phyloP scores from a whole-genome alignment of 768 basidiomycete species.

The Suillus placidus region DNA sequence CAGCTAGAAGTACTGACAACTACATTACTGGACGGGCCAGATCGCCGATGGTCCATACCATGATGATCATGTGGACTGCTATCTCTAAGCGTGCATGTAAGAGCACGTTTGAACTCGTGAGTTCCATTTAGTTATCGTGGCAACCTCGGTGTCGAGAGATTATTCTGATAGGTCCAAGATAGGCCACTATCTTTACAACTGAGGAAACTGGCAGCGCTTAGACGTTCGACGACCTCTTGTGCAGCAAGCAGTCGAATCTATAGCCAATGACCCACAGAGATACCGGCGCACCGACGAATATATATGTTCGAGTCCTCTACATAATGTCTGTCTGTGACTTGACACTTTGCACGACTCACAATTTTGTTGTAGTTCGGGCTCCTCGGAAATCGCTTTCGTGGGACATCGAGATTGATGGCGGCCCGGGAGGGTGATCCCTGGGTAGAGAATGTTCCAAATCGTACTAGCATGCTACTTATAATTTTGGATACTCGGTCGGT shows the following conservation, averaged over 20 bases:
- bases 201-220: neutral
- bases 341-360: neutral
- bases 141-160: neutral
- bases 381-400: neutral
- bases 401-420: neutral
- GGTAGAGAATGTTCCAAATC: constrained; percentile 41
- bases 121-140: neutral
- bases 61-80: constrained; percentile 10
- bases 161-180: constrained; percentile 9
- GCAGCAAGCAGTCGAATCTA: neutral
- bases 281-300: neutral
- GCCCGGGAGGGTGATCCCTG: constrained; percentile 40
- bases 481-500: constrained; percentile 26
- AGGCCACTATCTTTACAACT: constrained; percentile 10
- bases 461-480: constrained; percentile 14
- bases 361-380: neutral
- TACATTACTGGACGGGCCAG: neutral
- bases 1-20: neutral
- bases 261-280: neutral
- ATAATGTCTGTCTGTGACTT: neutral
- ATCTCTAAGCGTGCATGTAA: constrained; percentile 3
- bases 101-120: constrained; percentile 6
- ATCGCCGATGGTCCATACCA: neutral
- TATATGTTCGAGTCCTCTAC: neutral
- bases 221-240: neutral